Conservation (phyloP, 2,329 filamentous ascomycete species). For the Chaetomiaceae sp. region DNA sequence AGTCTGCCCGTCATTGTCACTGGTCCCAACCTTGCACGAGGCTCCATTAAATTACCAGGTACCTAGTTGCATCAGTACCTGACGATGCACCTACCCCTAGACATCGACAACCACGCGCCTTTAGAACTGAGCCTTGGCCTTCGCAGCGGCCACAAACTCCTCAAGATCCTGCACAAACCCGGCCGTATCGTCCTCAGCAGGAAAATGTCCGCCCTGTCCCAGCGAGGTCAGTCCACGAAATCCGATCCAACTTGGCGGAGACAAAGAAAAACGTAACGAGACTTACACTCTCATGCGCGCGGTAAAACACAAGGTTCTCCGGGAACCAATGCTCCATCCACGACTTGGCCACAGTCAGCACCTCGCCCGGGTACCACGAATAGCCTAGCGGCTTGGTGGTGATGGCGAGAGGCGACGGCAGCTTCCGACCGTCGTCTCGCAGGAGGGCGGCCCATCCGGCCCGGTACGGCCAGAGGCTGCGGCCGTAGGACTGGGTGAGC, state of each 20-base stretch:
- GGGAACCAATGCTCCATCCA: conserved; percentile 28
- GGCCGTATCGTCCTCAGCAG: conserved; percentile 41
- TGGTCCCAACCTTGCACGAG: too few relatives aligned
- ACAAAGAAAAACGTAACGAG: background rate
- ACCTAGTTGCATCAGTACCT: too few relatives aligned
- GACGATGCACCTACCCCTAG: too few relatives aligned
- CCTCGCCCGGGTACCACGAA: conserved; percentile 41
- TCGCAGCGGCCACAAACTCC: conserved; percentile 29
- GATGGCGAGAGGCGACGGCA: conserved; percentile 11
- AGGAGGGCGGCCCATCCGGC: background rate
- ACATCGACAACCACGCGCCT: too few relatives aligned
- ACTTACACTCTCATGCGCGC: conserved; percentile 12
- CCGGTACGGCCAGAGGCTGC: conserved; percentile 9
- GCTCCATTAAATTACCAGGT: too few relatives aligned
- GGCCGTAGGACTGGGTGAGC: conserved; percentile 1
- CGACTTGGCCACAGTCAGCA: conserved; percentile 35
- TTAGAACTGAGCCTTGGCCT: conserved; percentile 13
- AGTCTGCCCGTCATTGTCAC: too few relatives aligned
- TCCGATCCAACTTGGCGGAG: background rate
- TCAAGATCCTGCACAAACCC: conserved; percentile 41
- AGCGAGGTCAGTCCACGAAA: background rate
- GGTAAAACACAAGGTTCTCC: conserved; percentile 12
- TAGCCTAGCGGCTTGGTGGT: conserved; percentile 41
- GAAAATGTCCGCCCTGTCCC: conserved; percentile 49
- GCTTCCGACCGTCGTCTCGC: background rate